Evolutionary conservation across 2,329 filamentous ascomycete species (phyloP).

Genomic region (Ceratocystis destructans): DNA sequence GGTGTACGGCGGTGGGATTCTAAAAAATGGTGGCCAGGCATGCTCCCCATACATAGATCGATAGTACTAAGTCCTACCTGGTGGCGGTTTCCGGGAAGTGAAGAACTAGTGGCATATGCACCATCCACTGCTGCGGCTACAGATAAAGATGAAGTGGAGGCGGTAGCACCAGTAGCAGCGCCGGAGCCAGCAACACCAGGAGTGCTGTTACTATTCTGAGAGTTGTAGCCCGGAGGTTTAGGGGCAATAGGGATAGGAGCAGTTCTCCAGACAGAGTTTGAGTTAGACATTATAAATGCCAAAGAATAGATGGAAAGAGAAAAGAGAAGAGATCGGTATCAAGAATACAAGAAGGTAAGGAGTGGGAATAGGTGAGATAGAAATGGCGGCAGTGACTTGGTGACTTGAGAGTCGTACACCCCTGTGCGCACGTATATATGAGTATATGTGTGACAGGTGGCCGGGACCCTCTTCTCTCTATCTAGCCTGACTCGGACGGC

Average conservation of each 20-base stretch:
- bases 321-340: background rate
- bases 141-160: background rate
- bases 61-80: conserved; percentile 36
- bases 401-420: background rate
- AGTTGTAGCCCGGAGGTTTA: conserved; percentile 35
- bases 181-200: conserved; percentile 25
- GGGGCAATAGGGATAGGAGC: conserved; percentile 53
- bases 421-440: background rate
- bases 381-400: too few species aligned
- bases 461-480: background rate
- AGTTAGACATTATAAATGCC: conserved; percentile 36
- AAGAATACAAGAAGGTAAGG: background rate
- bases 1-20: conserved; percentile 10
- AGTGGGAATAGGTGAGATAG: too few species aligned
- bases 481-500: background rate
- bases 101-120: conserved; percentile 8
- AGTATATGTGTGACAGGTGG: conserved; percentile 1
- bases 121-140: background rate
- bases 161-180: conserved; percentile 22
- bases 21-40: conserved; percentile 24
- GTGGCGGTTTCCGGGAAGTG: conserved; percentile 23
- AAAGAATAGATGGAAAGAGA: too few species aligned
- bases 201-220: background rate
- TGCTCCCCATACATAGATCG: conserved; percentile 37
- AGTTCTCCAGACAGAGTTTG: conserved; percentile 43